These are phyloP conservation scores for Cephaloascus albidus DNA, from an alignment of 805 yeast genomes.

Conservation along the genomic window DNA sequence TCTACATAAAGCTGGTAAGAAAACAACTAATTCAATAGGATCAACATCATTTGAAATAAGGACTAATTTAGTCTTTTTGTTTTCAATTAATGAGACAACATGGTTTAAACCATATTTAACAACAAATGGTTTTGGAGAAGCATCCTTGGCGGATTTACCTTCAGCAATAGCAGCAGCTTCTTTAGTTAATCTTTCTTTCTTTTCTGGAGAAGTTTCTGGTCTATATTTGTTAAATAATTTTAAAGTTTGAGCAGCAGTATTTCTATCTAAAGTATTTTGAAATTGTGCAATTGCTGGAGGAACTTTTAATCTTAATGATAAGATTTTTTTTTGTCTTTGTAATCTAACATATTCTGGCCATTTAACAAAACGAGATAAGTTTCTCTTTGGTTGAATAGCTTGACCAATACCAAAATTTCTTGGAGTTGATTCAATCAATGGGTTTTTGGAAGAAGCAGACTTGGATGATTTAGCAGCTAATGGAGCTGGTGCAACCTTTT, in stretches of 20 bases:
- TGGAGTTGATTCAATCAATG: conserved; percentile 83
- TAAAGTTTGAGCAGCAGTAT: conserved; percentile 96
- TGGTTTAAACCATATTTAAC: conserved; percentile 99
- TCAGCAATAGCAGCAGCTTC: conserved; percentile 99
- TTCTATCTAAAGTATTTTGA: conserved; percentile 94
- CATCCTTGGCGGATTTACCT: conserved; percentile 96
- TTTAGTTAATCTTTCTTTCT: conserved; percentile 97
- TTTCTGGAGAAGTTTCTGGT: conserved; percentile 95
- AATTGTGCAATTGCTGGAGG: conserved; percentile 98
- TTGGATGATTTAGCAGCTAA: conserved; percentile 55
- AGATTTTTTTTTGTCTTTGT: conserved; percentile 98
- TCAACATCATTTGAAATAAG: conserved; percentile 98
- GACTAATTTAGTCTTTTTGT: conserved; percentile 97
- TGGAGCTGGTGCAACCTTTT: conserved; percentile 98
- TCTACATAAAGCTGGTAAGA: conserved; percentile 97
- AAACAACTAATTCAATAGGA: conserved; percentile 96
- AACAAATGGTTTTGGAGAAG: conserved; percentile 91
- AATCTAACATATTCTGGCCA: conserved; percentile 99
- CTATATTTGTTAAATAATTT: conserved; percentile 98
- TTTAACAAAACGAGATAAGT: conserved; percentile 93
- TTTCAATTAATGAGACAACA: conserved; percentile 93
- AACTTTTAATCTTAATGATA: conserved; percentile 93
- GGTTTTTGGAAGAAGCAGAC: conserved; percentile 46
- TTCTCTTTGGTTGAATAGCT: conserved; percentile 89
- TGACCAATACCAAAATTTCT: conserved; percentile 96